Base-by-base conservation (phyloP, 2,329 filamentous ascomycete species). In the Simplicillium aogashimaense region DNA sequence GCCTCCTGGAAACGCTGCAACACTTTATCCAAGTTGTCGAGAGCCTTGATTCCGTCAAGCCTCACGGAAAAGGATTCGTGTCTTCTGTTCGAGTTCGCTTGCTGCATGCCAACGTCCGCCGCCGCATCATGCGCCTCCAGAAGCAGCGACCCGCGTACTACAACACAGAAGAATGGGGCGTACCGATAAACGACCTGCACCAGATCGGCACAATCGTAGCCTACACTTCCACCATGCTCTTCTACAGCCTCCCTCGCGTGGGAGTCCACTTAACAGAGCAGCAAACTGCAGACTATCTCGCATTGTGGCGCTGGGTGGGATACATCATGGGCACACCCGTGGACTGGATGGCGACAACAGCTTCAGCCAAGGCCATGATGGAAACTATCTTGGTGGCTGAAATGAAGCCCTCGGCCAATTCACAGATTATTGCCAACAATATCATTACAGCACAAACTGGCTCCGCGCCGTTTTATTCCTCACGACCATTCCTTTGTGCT, bases 161-260 rank as follows among this genome's bases (percentile, higher is more conserved):
- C 54, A 65, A 78, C 39, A 55, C 75, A 4, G 62, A 72, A 34
- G 62, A 70, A 44, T 72, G 66, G 53, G 80, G 81, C 3, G 65
- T 81, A 2, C 80, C 80, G 4, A 78, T 89, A 54, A 89, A 83
- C 50, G 81, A 89, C 49, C 69, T 90, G 2, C 83, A 90, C 57
- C 76, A 72, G 42, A 76, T 88, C 29, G 81, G 69, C 10, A 89
- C 85, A 2, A 80, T 89, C 44, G 69, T 67, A 29, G 78, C 76
- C 1, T 90, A 90, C 58, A 84, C 78, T 0, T 69, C 77, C 1
- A 73, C 74, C 0, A 58, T 87, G 2, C 69, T 88, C 44, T 88
- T 75, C 69, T 55, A 86, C 18, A 74, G 74, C 17, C 67, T 89
- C 4, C 84, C 84, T 0, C 69, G 82, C 0, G 84, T 89, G 60